These are phyloP conservation scores for Ustilago nuda DNA, from an alignment of 1,284 basidiomycete species.

Conservation along the genomic window DNA sequence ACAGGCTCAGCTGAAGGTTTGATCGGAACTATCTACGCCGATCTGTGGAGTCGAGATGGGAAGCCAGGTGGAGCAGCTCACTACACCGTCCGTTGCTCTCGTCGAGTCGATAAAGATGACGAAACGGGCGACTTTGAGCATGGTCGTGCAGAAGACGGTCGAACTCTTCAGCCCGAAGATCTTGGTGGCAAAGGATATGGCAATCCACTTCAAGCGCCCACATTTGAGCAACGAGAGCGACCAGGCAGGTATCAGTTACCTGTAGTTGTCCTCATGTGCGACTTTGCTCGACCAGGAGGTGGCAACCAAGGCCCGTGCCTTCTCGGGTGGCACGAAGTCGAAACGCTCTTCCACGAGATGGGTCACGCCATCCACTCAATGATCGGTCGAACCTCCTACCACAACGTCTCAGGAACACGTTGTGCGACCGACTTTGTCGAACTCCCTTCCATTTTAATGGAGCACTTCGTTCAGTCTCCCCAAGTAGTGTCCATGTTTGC, in stretches of 20 bases:
- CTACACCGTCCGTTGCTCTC: conserved; percentile 94
- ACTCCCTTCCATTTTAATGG: conserved; percentile 97
- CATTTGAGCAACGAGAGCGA: conserved; percentile 71
- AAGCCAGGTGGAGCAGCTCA: conserved; percentile 94
- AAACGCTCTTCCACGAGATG: conserved; percentile 98
- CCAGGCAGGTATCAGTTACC: conserved; percentile 80
- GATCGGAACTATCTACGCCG: conserved; percentile 94
- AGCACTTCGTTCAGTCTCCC: conserved; percentile 88
- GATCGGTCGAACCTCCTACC: conserved; percentile 96
- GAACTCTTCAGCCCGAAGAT: conserved; percentile 22
- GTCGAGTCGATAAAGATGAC: conserved; percentile 91
- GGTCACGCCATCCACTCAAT: conserved; percentile 99
- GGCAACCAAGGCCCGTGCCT: conserved; percentile 78
- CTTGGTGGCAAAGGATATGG: conserved; percentile 38
- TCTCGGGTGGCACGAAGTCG: conserved; percentile 91
- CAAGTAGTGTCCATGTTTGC: conserved; percentile 83
- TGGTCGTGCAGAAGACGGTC: conserved; percentile 70
- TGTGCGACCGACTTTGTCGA: conserved; percentile 99
- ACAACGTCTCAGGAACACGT: conserved; percentile 97
- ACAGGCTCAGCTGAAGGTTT: conserved; percentile 68
- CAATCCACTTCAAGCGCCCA: conserved; percentile 57
- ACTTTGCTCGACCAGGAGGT: conserved; percentile 80
- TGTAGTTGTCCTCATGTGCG: conserved; percentile 89
- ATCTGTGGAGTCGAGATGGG: conserved; percentile 85
- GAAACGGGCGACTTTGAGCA: conserved; percentile 75